Evolutionary conservation across 2,329 filamentous ascomycete species (phyloP).

Genomic region (Leptographium procerum): DNA sequence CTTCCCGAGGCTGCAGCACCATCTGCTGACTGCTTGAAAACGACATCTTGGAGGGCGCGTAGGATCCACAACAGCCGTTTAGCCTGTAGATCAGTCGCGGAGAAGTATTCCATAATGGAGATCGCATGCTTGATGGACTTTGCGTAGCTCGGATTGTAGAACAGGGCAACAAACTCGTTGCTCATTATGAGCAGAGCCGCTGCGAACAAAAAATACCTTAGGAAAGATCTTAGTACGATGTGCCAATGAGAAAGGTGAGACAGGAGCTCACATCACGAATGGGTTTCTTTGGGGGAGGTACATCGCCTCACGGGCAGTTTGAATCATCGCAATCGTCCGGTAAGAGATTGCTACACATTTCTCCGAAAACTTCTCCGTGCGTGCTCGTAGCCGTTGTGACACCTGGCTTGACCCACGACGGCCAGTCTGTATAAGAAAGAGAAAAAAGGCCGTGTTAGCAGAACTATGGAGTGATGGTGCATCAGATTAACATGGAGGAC

Average conservation of each 20-base stretch:
- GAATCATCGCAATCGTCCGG: slow-evolving; percentile 36
- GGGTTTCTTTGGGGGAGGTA: slow-evolving; percentile 42
- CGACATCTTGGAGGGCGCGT: slow-evolving; percentile 32
- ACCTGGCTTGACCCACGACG: slow-evolving; percentile 10
- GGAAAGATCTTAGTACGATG: background rate
- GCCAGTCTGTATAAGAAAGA: slow-evolving; percentile 37
- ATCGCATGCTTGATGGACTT: slow-evolving; percentile 31
- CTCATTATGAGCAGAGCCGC: slow-evolving; percentile 42
- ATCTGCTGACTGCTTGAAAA: slow-evolving; percentile 17
- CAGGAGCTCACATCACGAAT: slow-evolving; percentile 39
- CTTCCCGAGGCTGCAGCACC: slow-evolving; percentile 9
- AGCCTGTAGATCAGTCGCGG: slow-evolving; percentile 36
- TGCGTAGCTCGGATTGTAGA: slow-evolving; percentile 29
- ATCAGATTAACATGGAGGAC: slow-evolving; percentile 52
- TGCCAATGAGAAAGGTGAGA: background rate
- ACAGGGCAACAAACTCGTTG: slow-evolving; percentile 43
- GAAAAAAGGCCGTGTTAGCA: slow-evolving; percentile 53
- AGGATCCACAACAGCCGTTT: slow-evolving; percentile 38
- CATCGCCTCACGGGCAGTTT: slow-evolving; percentile 29
- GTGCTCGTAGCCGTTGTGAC: slow-evolving; percentile 21
- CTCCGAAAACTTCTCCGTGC: slow-evolving; percentile 29
- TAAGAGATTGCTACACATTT: slow-evolving; percentile 39
- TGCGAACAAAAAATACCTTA: slow-evolving; percentile 45
- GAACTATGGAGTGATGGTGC: slow-evolving; percentile 50
- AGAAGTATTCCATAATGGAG: slow-evolving; percentile 37